Evolutionary conservation across 1,284 basidiomycete species (phyloP).

Genomic region (Malassezia cuniculi): DNA sequence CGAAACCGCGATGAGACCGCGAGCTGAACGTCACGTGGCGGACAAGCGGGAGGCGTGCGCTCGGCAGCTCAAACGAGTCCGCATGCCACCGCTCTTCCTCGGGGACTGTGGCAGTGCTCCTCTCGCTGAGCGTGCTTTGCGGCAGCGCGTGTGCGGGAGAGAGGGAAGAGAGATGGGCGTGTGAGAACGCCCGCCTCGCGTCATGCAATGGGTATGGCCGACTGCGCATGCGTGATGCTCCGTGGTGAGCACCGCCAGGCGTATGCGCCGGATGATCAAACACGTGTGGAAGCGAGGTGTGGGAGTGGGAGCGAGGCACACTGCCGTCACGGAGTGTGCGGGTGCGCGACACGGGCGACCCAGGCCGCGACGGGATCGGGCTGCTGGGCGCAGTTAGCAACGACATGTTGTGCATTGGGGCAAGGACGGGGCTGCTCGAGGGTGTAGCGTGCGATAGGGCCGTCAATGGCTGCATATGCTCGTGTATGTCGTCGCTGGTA

Average conservation of each 20-base stretch:
- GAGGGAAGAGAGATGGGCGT: constrained; percentile 36
- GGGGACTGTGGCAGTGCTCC: constrained; percentile 31
- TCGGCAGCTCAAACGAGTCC: not conserved
- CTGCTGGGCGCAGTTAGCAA: constrained; percentile 40
- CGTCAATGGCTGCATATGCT: no score
- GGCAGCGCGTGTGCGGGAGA: constrained; percentile 20
- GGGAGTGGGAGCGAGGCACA: constrained; percentile 19
- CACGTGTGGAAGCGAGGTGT: constrained; percentile 9
- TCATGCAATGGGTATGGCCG: constrained; percentile 30
- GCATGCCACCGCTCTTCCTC: constrained; percentile 2
- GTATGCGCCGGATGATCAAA: constrained; percentile 36
- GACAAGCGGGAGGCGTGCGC: no score
- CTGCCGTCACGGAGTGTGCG: not conserved
- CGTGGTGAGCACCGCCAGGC: constrained; percentile 36
- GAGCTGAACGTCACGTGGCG: no score
- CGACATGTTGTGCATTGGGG: constrained; percentile 40
- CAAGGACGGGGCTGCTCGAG: constrained; percentile 40
- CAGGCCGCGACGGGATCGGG: constrained; percentile 31
- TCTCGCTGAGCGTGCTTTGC: constrained; percentile 32
- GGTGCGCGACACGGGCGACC: constrained; percentile 22
- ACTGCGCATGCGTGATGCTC: constrained; percentile 35
- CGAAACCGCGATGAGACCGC: no score
- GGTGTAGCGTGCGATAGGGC: constrained; percentile 42
- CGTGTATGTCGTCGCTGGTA: constrained; percentile 27
- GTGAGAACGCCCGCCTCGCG: constrained; percentile 28